Evolutionary conservation across 78 protist species (phyloP), one percentile per base, ranked within the genome.

Genomic region (Dictyostelium intermedium): DNA sequence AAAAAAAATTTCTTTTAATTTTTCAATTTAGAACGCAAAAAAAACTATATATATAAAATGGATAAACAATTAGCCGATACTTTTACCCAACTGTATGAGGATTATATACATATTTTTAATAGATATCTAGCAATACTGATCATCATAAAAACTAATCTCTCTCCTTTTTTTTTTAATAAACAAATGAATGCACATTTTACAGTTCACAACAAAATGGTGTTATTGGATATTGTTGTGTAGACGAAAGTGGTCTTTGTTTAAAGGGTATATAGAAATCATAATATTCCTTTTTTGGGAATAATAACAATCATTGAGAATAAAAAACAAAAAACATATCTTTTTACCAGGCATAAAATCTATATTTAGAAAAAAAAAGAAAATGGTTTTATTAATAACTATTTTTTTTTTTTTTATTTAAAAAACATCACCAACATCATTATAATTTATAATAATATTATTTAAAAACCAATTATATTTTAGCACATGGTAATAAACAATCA

Each of bases 1-100:
- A 63, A 63, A 63, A 63, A 63, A 63, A 25, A n/a, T 63, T 63
- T 63, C 32, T 70, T 70, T 70, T 70, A 14, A 70, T 30, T 27
- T 70, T 70, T 27, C 41, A 30, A n/a, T 0, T 13, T 30, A n/a
- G 70, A n/a, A 7, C 32, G 32, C 34, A 70, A 10, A 70, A 27
- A 30, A 70, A 81, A 50, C 37, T 35, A 66, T 5, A 61, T 61
- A 74, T 74, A 23, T 37, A 85, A 16, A 76, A 85, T 85, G 92
- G 92, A 85, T 85, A 85, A 76, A 60, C 92, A 85, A 85, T 73
- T 85, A 76, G 20, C 32, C 45, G 92, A 85, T 53, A 79, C 60
- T n/a, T 37, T 85, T 18, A 56, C 32, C n/a, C 92, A 85, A 73
- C 61, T 53, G 92, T 85, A 85, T 35, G 61, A n/a, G 5, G 3